Conservation (phyloP, 2,329 filamentous ascomycete genomes). For the Ceratocystis eucalypticola region DNA sequence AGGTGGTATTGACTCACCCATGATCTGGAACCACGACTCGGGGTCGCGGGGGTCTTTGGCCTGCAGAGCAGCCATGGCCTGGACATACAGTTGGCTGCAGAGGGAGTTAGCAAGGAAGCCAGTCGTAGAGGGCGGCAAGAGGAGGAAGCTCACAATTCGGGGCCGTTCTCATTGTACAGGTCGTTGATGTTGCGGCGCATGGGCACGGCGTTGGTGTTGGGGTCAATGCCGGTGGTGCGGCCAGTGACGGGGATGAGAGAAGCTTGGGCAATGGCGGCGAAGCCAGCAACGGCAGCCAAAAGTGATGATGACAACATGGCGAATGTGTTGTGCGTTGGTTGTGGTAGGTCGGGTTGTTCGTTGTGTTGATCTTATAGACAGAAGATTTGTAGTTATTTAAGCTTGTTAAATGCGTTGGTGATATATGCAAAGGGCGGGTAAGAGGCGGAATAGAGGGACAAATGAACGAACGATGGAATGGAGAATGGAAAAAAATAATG, state of each 20-base stretch:
- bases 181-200: slow-evolving; percentile 36
- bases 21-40: slow-evolving; percentile 38
- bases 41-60: slow-evolving; percentile 30
- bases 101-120: slow-evolving; percentile 13
- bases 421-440: neutral
- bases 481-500: neutral
- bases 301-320: slow-evolving; percentile 10
- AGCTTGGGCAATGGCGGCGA: neutral
- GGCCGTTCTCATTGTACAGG: slow-evolving; percentile 30
- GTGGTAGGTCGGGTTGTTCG: too few relatives aligned
- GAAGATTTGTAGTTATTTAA: neutral
- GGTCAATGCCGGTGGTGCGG: slow-evolving; percentile 27
- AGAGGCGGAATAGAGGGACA: neutral
- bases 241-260: slow-evolving; percentile 27
- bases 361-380: neutral
- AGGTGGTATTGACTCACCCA: slow-evolving; percentile 27
- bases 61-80: slow-evolving; percentile 33
- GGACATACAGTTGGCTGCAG: slow-evolving; percentile 37
- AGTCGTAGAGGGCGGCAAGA: too few relatives aligned
- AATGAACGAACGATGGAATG: neutral
- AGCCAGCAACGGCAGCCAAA: slow-evolving; percentile 9
- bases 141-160: slow-evolving; percentile 30
- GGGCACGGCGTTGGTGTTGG: slow-evolving; percentile 30
- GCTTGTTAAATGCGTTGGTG: neutral
- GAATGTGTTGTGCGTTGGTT: neutral